Percentiles rank a stretch among this genome's conserved stretches.
phyloP scores from a whole-genome alignment of 1,139 yeast species.

The Petasospora rhodanensis region DNA sequence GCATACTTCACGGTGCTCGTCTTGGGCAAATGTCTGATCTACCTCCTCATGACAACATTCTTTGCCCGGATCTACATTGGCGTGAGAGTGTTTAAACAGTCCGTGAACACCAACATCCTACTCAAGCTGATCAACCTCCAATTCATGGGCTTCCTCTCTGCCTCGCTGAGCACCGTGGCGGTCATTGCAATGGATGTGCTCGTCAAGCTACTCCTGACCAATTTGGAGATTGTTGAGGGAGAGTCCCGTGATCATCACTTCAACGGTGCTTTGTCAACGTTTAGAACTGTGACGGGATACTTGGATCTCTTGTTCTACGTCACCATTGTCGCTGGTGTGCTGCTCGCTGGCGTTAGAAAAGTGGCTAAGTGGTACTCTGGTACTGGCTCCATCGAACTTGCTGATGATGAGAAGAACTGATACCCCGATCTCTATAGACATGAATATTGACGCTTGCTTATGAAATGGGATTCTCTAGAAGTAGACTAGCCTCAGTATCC shows the following conservation, averaged over 20 bases:
- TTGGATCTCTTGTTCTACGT: slow-evolving; percentile 11
- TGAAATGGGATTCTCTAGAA: too few relatives aligned
- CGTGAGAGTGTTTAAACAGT: slow-evolving; percentile 14
- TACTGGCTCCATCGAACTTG: background rate
- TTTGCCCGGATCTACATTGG: slow-evolving; percentile 22
- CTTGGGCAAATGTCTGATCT: slow-evolving; percentile 18
- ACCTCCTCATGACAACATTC: slow-evolving; percentile 16
- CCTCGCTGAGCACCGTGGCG: slow-evolving; percentile 8
- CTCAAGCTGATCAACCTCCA: slow-evolving; percentile 20
- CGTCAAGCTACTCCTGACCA: slow-evolving; percentile 7
- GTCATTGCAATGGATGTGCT: slow-evolving; percentile 9
- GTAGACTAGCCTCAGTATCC: too few relatives aligned
- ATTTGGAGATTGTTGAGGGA: slow-evolving; percentile 10
- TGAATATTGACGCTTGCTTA: background rate
- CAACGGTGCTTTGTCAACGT: slow-evolving; percentile 2
- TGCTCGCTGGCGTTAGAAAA: slow-evolving; percentile 4
- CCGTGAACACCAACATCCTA: slow-evolving; percentile 16
- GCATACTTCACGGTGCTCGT: slow-evolving; percentile 14
- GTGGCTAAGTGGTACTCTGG: background rate
- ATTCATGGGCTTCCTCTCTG: slow-evolving; percentile 20
- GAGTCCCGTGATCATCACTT: slow-evolving; percentile 3
- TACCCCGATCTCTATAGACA: background rate
- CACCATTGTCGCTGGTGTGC: slow-evolving; percentile 10
- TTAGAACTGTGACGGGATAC: slow-evolving; percentile 4
- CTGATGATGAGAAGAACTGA: background rate